Evolutionary conservation across 768 basidiomycete genomes (phyloP), one percentile per base, ranked within the genome.

Genomic region (Naganishia randhawae): DNA sequence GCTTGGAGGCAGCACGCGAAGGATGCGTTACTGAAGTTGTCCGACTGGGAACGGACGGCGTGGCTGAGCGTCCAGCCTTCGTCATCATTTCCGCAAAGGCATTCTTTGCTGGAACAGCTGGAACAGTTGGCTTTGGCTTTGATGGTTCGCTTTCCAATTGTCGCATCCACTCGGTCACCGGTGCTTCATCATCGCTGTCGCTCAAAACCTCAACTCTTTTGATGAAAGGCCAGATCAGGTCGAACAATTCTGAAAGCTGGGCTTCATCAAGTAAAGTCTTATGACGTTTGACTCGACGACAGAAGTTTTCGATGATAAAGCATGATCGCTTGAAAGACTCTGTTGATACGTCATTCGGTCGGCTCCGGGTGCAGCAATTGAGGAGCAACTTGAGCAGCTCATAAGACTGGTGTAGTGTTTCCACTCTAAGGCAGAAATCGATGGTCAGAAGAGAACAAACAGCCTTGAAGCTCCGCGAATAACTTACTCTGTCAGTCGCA

Each of bases 371-470:
- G 81, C 96, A 92, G 69, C 89, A 86, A 22, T 85, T 84, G 57
- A 98, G 82, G 31, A 97, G 83, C 14, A 86, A 85, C 74, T 90
- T 87, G 27, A 98, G 82, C 25, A 98, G 83, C 57, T 89, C 83
- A 71, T 91, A 92, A 0, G 92, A 89, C 73, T 94, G 91, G 78
- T 93, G 88, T 2, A 98, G 82, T 7, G 96, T 84, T 75, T 98
- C 95, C 29, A 67, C 37, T 61, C 57, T 61, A 25, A 25, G 25
- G 8, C 10, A 13, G 14, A n/a, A 73, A 75, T 66, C 50, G 77
- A 75, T 42, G 9, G 17, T 55, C 25, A 63, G n/a, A 32, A 53
- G 17, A 48, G 42, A 35, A 41, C 14, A 33, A 37, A n/a, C 32
- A 7, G 17, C 39, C 11, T 22, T 39, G 22, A 42, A n/a, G 10